Conservation (phyloP, 768 basidiomycete species). For the Xanthoconium purpureum region DNA sequence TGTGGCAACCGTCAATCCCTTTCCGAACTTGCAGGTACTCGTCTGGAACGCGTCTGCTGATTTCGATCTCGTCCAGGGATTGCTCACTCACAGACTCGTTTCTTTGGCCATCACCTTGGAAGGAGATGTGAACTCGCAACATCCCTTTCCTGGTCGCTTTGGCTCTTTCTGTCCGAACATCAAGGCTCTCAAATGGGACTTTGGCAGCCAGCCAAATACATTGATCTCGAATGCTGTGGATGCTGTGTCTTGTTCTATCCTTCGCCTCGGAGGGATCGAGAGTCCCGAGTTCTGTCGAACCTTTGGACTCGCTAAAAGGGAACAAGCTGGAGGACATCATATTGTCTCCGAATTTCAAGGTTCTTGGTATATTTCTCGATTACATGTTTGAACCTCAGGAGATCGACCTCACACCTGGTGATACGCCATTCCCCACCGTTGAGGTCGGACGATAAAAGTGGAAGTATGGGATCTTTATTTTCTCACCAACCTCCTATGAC, state of each 20-base stretch:
- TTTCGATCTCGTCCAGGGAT: not conserved
- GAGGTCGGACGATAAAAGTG: not conserved
- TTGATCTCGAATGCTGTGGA: not conserved
- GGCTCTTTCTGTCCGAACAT: not conserved
- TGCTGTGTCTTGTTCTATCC: not conserved
- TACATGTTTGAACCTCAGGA: not conserved
- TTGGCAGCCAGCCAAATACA: too few species aligned
- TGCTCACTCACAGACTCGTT: not conserved
- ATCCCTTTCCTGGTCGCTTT: too few species aligned
- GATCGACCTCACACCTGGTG: not conserved
- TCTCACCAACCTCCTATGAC: not conserved
- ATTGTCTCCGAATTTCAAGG: not conserved
- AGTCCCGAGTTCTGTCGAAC: not conserved
- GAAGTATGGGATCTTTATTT: not conserved
- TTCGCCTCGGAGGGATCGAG: not conserved
- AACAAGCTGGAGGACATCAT: not conserved
- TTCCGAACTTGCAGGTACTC: not conserved
- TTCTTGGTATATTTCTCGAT: not conserved
- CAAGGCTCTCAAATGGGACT: not conserved
- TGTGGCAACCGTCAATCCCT: not conserved
- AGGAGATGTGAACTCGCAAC: not conserved
- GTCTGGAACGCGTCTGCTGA: not conserved
- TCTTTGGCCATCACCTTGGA: not conserved
- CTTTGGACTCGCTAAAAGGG: not conserved
- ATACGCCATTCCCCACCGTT: not conserved